Conservation (phyloP, 2,329 filamentous ascomycete species). For the Alternaria tenuissima region DNA sequence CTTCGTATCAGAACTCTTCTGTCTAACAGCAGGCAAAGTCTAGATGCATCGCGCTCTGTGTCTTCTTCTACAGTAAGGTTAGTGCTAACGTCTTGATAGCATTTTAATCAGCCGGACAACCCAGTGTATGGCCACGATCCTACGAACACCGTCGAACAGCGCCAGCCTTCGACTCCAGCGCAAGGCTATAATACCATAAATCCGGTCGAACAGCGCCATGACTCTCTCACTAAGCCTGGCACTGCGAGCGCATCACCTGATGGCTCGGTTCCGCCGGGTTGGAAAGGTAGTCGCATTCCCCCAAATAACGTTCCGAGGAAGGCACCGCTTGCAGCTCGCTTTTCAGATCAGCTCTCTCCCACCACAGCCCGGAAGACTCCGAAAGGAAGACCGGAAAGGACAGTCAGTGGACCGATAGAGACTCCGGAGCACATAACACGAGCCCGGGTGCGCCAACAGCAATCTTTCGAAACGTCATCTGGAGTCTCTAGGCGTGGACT, state of each 20-base stretch:
- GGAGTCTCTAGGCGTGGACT: not conserved
- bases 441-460: not conserved
- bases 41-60: not conserved
- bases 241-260: not conserved
- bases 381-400: not conserved
- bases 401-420: not conserved
- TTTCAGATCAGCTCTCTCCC: not conserved
- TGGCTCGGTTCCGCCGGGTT: not conserved
- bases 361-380: not conserved
- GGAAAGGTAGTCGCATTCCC: slow-evolving; percentile 1
- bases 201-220: not conserved
- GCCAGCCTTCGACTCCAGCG: not conserved
- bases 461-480: not conserved
- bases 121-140: not conserved
- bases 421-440: not conserved
- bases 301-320: slow-evolving; percentile 5
- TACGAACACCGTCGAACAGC: not conserved
- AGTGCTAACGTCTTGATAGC: not conserved
- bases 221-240: not conserved
- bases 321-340: slow-evolving; percentile 6
- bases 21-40: not conserved
- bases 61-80: not conserved
- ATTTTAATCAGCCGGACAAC: not conserved
- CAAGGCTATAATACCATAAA: not conserved
- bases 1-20: not conserved